These are phyloP conservation scores for Psidium guajava DNA, from an alignment of 345 rosid genomes.

Conservation along the genomic window DNA sequence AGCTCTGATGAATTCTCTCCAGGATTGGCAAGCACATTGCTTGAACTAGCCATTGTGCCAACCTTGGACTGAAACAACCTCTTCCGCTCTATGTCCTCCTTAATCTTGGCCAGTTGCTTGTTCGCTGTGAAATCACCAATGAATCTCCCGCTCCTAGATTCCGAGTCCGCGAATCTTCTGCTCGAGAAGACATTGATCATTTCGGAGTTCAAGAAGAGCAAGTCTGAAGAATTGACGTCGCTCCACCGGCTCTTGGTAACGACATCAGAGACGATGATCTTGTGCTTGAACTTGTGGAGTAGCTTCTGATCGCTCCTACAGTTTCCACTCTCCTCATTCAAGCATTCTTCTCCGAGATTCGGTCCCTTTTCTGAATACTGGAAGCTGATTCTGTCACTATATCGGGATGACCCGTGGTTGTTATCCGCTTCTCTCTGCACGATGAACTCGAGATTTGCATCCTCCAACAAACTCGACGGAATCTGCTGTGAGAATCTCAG, in stretches of 20 bases:
- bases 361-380: background rate
- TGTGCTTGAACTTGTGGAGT: constrained; percentile 36
- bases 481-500: constrained; percentile 5
- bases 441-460: constrained; percentile 18
- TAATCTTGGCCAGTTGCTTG: constrained; percentile 8
- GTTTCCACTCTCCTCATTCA: background rate
- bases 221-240: constrained; percentile 39
- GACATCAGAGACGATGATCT: constrained; percentile 25
- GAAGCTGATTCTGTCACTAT: constrained; percentile 2
- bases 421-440: constrained; percentile 22
- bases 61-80: constrained; percentile 16
- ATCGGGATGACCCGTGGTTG: constrained; percentile 10
- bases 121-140: background rate
- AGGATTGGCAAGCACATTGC: background rate
- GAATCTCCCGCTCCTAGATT: constrained; percentile 6
- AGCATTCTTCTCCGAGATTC: background rate
- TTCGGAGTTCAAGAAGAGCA: constrained; percentile 27
- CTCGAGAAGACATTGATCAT: constrained; percentile 22
- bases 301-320: background rate
- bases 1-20: constrained; percentile 4
- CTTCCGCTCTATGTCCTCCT: constrained; percentile 30
- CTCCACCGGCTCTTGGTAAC: constrained; percentile 37
- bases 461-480: constrained; percentile 16
- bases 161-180: constrained; percentile 8
- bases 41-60: background rate